Base-by-base conservation (phyloP, 805 yeast species). In the Yarrowia osloensis region DNA sequence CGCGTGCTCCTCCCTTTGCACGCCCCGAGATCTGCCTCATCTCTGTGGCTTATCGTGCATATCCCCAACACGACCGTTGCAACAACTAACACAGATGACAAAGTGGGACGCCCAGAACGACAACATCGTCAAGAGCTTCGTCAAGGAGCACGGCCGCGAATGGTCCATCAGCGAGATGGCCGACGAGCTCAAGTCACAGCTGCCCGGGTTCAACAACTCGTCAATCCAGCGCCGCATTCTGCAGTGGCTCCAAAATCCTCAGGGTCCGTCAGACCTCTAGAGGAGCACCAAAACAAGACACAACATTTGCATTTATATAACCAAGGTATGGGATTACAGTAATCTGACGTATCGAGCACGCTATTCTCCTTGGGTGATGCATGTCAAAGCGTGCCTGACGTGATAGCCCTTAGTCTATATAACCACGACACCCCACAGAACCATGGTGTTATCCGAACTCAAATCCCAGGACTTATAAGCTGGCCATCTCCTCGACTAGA, bases 121-220 rank as follows among this genome's bases (percentile, higher is more conserved):
- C 22, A 54, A 35, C 24, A 54, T 54, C 6, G 61, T 54, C 61
- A 54, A 54, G 61, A 22, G 44, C 42, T 54, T 54, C 17, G 61
- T 54, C 61, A 54, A 54, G 44, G 61, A 54, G 22, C 44, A 54
- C 17, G 61, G 61, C 61, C 61, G 61, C 44, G 61, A 54, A 9
- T 54, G 61, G 61, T 54, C 61, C 44, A 54, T 54, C 61, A 54
- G 61, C 61, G 61, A 54, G 33, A 54, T 54, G 61, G 61, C 61
- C 33, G 24, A 54, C n/a, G 61, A 54, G 44, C 61, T 54, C n/a
- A 54, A 54, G 11, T 54, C 61, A n/a, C 61, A 54, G n/a, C 44
- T 54, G 61, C 61, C 61, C 4, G 61, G 44, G 4, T 54, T 35
- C 12, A 44, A 54, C 44, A 54, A 54, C 33, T 54, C 61, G 44